phyloP scores from a whole-genome alignment of 371 early-diverging fungal species.

The Fennellomyces sp. region DNA sequence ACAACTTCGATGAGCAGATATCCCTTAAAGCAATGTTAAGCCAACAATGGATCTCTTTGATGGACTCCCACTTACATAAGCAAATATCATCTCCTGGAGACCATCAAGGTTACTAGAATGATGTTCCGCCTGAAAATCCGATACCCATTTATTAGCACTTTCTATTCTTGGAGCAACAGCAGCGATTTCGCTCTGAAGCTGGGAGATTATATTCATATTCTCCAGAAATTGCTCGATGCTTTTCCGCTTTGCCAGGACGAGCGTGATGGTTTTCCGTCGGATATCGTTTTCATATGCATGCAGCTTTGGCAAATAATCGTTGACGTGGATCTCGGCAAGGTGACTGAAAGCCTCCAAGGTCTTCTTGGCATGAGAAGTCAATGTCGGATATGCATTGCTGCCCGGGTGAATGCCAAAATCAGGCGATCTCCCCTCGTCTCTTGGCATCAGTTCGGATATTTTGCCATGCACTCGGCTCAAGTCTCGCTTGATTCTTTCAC shows the following conservation, averaged over 20 bases:
- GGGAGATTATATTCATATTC: conserved; percentile 43
- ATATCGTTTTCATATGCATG: conserved; percentile 33
- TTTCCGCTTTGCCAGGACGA: conserved; percentile 28
- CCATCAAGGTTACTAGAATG: conserved; percentile 21
- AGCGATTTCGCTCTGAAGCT: conserved; percentile 56
- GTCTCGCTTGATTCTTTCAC: conserved; percentile 40
- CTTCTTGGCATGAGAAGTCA: conserved; percentile 29
- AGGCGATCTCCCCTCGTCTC: too few species aligned
- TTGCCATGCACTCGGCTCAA: conserved; percentile 32
- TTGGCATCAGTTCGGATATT: conserved; percentile 30
- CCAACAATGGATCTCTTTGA: background rate
- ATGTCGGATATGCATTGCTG: background rate
- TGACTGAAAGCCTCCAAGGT: conserved; percentile 62
- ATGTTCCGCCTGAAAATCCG: conserved; percentile 28
- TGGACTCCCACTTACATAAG: conserved; percentile 33
- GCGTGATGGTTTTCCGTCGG: conserved; percentile 30
- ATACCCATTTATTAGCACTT: conserved; percentile 18
- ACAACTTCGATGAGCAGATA: conserved; percentile 73
- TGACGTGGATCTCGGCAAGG: conserved; percentile 62
- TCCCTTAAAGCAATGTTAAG: conserved; percentile 32
- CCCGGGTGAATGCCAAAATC: background rate
- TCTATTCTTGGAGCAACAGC: conserved; percentile 36
- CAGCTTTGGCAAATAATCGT: conserved; percentile 64
- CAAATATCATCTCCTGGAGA: conserved; percentile 31
- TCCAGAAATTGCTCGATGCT: conserved; percentile 39